Conservation (phyloP, 2,329 filamentous ascomycete species). For the Triangularia verruculosa region DNA sequence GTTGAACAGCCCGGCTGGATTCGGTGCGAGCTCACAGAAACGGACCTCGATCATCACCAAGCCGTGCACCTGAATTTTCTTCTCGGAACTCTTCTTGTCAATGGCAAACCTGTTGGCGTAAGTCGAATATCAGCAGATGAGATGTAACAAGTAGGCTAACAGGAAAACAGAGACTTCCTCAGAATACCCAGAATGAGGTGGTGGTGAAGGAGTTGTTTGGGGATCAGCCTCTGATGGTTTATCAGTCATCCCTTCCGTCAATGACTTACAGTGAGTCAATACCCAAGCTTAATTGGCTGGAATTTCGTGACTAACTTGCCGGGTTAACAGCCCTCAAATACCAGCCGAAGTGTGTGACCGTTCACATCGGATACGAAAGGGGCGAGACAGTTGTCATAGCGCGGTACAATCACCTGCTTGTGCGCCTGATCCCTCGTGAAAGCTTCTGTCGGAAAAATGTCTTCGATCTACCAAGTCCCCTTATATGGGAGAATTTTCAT, state of each 20-base stretch:
- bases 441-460: neutral
- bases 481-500: constrained; percentile 10
- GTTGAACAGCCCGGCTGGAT: constrained; percentile 8
- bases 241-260: constrained; percentile 48
- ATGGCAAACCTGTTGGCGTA: constrained; percentile 20
- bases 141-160: neutral
- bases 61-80: constrained; percentile 11
- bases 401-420: neutral
- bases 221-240: constrained; percentile 47
- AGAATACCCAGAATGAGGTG: constrained; percentile 43
- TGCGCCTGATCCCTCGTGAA: constrained; percentile 7
- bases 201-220: constrained; percentile 53
- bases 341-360: constrained; percentile 51
- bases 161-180: constrained; percentile 45
- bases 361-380: constrained; percentile 43
- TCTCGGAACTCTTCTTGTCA: constrained; percentile 17
- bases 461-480: constrained; percentile 14
- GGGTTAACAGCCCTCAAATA: constrained; percentile 29
- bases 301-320: neutral
- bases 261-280: constrained; percentile 46
- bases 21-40: constrained; percentile 12
- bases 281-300: neutral
- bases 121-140: neutral
- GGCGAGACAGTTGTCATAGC: constrained; percentile 37
- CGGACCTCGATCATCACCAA: constrained; percentile 5